phyloP scores from a whole-genome alignment of 2,329 filamentous ascomycete species.

The Ophiocordyceps camponoti-saundersi region DNA sequence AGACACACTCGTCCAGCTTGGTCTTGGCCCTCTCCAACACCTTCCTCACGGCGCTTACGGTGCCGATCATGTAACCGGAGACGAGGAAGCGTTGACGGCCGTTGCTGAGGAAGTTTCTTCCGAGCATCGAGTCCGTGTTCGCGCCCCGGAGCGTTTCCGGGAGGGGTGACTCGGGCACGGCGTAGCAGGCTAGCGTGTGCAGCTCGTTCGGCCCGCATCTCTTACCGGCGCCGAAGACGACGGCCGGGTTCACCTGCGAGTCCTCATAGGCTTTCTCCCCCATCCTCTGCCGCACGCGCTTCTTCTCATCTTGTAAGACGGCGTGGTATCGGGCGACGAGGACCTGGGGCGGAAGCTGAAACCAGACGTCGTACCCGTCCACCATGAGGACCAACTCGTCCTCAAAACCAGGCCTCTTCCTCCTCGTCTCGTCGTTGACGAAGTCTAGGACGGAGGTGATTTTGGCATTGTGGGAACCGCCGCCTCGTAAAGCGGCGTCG shows the following conservation, averaged over 20 bases:
- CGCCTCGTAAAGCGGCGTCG: constrained; percentile 5
- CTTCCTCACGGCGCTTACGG: constrained; percentile 7
- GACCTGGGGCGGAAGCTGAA: constrained; percentile 12
- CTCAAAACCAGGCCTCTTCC: constrained; percentile 7
- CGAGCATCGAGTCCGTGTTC: constrained; percentile 9
- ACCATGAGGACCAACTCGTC: constrained; percentile 13
- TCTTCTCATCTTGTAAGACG: constrained; percentile 8
- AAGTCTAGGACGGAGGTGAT: constrained; percentile 10
- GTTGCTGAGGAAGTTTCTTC: constrained; percentile 4
- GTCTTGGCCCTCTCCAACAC: constrained; percentile 8
- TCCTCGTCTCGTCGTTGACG: constrained; percentile 8
- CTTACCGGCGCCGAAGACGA: constrained; percentile 12
- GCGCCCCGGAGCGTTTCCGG: constrained; percentile 7
- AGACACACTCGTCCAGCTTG: constrained; percentile 7
- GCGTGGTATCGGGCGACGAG: constrained; percentile 10
- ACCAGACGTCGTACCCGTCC: constrained; percentile 17
- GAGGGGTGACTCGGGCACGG: constrained; percentile 11
- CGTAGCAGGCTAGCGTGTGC: constrained; percentile 10
- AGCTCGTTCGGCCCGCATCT: constrained; percentile 10
- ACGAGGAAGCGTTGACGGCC: constrained; percentile 11
- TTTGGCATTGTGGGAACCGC: constrained; percentile 13
- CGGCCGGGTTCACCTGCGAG: constrained; percentile 7
- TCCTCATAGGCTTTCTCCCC: constrained; percentile 8
- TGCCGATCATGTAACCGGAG: constrained; percentile 11
- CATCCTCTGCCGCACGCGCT: constrained; percentile 8